phyloP scores from a whole-genome alignment of 2,329 filamentous ascomycete species.

The Diplocarpon mali region DNA sequence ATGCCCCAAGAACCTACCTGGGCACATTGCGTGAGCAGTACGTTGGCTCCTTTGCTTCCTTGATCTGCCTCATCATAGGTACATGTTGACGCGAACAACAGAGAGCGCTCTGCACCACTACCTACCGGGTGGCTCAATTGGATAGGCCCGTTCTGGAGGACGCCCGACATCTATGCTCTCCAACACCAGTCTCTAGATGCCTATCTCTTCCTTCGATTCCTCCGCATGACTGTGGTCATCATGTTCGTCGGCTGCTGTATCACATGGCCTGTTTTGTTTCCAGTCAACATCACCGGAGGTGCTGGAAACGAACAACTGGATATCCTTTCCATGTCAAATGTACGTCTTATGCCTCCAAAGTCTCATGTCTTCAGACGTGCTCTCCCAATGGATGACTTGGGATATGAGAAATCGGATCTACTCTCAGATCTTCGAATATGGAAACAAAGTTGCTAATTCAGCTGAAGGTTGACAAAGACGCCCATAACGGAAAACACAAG shows the following conservation, averaged over 20 bases:
- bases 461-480: slow-evolving; percentile 35
- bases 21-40: slow-evolving; percentile 36
- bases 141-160: slow-evolving; percentile 54
- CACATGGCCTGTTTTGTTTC: slow-evolving; percentile 74
- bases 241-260: slow-evolving; percentile 75
- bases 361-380: too few relatives aligned
- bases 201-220: slow-evolving; percentile 80
- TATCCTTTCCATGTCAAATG: slow-evolving; percentile 67
- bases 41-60: slow-evolving; percentile 1
- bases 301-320: slow-evolving; percentile 56
- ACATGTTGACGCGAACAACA: slow-evolving; percentile 21
- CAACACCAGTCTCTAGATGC: slow-evolving; percentile 88
- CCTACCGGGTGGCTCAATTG: slow-evolving; percentile 55
- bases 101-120: slow-evolving; percentile 46
- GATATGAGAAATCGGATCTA: too few relatives aligned
- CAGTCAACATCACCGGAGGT: slow-evolving; percentile 77
- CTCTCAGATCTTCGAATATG: too few relatives aligned
- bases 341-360: too few relatives aligned
- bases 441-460: too few relatives aligned
- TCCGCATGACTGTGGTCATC: slow-evolving; percentile 68
- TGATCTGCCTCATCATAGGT: too few relatives aligned
- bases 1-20: slow-evolving; percentile 44
- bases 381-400: too few relatives aligned
- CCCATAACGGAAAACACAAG: slow-evolving; percentile 42
- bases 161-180: slow-evolving; percentile 67